phyloP scores from a whole-genome alignment of 805 yeast species.

The Candida berthetii region DNA sequence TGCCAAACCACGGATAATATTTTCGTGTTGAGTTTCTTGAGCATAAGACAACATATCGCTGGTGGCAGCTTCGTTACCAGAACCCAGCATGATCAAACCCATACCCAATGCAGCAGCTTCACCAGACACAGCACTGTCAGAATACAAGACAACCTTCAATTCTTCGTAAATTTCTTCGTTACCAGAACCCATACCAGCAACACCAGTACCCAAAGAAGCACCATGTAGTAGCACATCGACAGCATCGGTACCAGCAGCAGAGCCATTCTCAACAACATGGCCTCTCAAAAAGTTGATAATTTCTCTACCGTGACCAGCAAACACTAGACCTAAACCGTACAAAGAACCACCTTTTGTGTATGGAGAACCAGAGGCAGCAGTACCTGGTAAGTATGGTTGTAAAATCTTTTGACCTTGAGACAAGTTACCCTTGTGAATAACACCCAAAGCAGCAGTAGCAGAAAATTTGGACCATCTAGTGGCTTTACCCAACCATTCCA shows the following conservation, averaged over 20 bases:
- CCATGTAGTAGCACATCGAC: conserved; percentile 88
- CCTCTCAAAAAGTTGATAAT: conserved; percentile 71
- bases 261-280: conserved; percentile 59
- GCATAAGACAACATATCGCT: conserved; percentile 88
- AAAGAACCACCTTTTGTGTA: conserved; percentile 95
- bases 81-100: conserved; percentile 95
- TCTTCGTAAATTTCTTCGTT: conserved; percentile 72
- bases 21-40: conserved; percentile 93
- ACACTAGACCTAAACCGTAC: conserved; percentile 87
- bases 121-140: conserved; percentile 91
- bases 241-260: conserved; percentile 58
- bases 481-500: conserved; percentile 97
- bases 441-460: conserved; percentile 97
- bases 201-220: conserved; percentile 91
- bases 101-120: conserved; percentile 95
- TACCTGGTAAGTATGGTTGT: conserved; percentile 87
- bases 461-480: conserved; percentile 97
- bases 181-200: conserved; percentile 92
- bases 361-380: conserved; percentile 59
- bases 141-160: conserved; percentile 73
- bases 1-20: conserved; percentile 88
- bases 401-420: conserved; percentile 84
- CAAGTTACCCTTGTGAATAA: conserved; percentile 90
- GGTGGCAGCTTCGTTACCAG: conserved; percentile 62
- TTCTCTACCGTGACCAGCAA: conserved; percentile 94